Percentiles rank a stretch among this genome's conserved stretches.
phyloP scores from a whole-genome alignment of 164 flowering plant species.

The Macadamia tetraphylla region DNA sequence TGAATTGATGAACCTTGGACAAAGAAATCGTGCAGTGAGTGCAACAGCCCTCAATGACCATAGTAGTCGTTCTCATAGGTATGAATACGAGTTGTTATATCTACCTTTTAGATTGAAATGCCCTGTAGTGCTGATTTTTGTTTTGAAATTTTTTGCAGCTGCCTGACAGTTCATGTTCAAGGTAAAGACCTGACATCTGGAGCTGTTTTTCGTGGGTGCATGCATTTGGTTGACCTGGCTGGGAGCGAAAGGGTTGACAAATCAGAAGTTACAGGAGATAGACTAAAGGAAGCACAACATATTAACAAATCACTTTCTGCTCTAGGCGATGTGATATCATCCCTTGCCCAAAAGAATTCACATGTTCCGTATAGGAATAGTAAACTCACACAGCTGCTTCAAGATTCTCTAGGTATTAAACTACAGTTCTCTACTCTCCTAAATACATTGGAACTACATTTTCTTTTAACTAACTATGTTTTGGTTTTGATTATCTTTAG shows the following conservation, averaged over 20 bases:
- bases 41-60: conserved; percentile 98
- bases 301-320: conserved; percentile 82
- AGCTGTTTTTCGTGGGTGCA: conserved; percentile 49
- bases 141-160: conserved; percentile 35
- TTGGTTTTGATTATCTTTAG: conserved; percentile 26
- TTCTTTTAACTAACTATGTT: background rate
- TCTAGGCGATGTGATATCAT: conserved; percentile 74
- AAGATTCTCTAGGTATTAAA: conserved; percentile 69
- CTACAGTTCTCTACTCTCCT: background rate
- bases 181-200: conserved; percentile 70
- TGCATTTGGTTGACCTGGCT: conserved; percentile 88
- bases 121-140: conserved; percentile 5
- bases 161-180: conserved; percentile 80
- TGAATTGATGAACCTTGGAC: conserved; percentile 88
- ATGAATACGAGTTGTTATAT: background rate
- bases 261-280: conserved; percentile 70
- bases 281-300: conserved; percentile 74
- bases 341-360: conserved; percentile 58
- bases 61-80: conserved; percentile 99
- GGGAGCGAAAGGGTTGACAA: conserved; percentile 85
- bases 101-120: background rate
- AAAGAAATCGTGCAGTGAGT: conserved; percentile 85
- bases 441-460: background rate
- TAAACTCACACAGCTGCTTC: conserved; percentile 77
- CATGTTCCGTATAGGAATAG: conserved; percentile 84